These are phyloP conservation scores for Aaosphaeria arxii DNA, from an alignment of 2,329 filamentous ascomycete genomes.

Conservation along the genomic window DNA sequence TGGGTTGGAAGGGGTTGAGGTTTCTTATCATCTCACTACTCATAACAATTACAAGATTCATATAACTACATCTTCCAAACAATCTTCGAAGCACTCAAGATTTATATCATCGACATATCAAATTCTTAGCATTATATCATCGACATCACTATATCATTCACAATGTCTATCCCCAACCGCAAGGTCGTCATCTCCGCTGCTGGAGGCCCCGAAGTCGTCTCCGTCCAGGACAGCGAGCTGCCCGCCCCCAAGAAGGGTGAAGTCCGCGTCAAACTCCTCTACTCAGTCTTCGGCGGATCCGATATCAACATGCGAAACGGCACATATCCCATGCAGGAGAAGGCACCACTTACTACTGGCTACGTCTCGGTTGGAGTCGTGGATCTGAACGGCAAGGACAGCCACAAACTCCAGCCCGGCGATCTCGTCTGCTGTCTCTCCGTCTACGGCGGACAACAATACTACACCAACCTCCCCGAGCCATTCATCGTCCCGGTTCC, in stretches of 20 bases:
- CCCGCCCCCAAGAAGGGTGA: conserved; percentile 41
- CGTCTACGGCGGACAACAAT: conserved; percentile 38
- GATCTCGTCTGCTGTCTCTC: conserved; percentile 26
- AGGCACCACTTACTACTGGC: conserved; percentile 49
- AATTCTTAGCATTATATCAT: no score
- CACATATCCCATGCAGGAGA: conserved; percentile 45
- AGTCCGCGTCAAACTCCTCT: conserved; percentile 49
- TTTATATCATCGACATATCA: no score
- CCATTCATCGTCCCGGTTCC: conserved; percentile 47
- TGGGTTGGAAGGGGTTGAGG: no score
- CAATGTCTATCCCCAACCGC: conserved; percentile 37
- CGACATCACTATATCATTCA: background rate
- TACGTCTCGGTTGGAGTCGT: conserved; percentile 50
- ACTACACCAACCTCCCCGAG: conserved; percentile 47
- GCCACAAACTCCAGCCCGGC: conserved; percentile 19
- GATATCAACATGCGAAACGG: conserved; percentile 52
- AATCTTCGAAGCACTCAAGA: no score
- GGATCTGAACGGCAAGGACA: conserved; percentile 35
- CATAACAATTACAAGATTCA: no score
- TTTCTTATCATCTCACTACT: no score
- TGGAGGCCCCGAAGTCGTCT: conserved; percentile 42
- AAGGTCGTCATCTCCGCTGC: conserved; percentile 46
- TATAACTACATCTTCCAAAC: no score
- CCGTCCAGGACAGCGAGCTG: conserved; percentile 33
- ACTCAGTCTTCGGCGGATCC: conserved; percentile 47